These are phyloP conservation scores for Penicillium roqueforti DNA, from an alignment of 495 filamentous ascomycete genomes.

Conservation along the genomic window DNA sequence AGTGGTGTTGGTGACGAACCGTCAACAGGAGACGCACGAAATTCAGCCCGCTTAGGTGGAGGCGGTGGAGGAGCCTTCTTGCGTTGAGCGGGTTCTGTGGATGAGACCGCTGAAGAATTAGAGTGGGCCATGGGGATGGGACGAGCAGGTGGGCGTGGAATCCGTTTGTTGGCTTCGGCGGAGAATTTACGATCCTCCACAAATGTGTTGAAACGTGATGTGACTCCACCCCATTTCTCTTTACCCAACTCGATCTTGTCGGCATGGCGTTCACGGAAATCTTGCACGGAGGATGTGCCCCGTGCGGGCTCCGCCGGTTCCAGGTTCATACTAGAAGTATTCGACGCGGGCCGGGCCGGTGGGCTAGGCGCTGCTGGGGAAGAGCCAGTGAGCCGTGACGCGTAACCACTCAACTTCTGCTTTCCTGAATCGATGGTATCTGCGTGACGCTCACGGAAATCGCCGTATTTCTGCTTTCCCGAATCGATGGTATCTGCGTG, in stretches of 20 bases:
- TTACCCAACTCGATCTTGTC: constrained; percentile 66
- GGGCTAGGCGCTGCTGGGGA: constrained; percentile 30
- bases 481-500: constrained; percentile 3
- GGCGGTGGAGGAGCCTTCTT: constrained; percentile 69
- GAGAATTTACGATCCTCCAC: constrained; percentile 35
- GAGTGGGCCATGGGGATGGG: constrained; percentile 10
- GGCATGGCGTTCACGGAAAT: constrained; percentile 65
- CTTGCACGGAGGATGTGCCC: constrained; percentile 36
- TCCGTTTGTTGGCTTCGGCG: constrained; percentile 26
- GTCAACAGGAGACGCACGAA: constrained; percentile 31
- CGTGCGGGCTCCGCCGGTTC: constrained; percentile 10
- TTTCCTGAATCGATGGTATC: constrained; percentile 3
- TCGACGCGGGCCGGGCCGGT: constrained; percentile 2
- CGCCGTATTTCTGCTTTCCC: constrained; percentile 3
- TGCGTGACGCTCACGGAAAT: constrained; percentile 6
- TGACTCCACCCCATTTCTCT: constrained; percentile 52
- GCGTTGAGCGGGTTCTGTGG: constrained; percentile 25
- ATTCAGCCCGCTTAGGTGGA: constrained; percentile 56
- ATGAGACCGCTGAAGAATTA: constrained; percentile 7
- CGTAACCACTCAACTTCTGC: constrained; percentile 1
- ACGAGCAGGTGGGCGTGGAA: constrained; percentile 28
- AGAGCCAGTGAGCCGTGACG: constrained; percentile 4
- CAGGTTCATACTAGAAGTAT: constrained; percentile 6
- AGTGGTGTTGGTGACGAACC: constrained; percentile 21
- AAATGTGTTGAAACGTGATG: constrained; percentile 33